These are phyloP conservation scores for Sporothrix schenckii DNA, from an alignment of 2,329 filamentous ascomycete species.

Conservation along the genomic window DNA sequence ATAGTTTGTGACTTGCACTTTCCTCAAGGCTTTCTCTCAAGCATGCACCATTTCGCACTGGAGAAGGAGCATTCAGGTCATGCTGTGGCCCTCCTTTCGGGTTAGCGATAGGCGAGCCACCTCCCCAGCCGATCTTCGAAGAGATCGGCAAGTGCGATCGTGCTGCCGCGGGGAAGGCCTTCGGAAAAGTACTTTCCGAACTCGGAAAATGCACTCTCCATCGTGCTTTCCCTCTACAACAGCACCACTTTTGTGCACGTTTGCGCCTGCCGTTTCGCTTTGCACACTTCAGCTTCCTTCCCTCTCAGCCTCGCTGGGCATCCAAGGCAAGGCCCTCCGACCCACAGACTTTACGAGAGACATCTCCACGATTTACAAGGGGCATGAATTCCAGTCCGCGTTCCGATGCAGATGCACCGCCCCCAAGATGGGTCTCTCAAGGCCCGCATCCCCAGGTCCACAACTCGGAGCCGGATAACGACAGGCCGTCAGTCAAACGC, in stretches of 20 bases:
- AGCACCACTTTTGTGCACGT: constrained; percentile 8
- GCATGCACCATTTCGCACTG: too few species aligned
- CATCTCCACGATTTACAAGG: not conserved
- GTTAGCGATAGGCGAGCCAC: not conserved
- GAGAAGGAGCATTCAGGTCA: too few species aligned
- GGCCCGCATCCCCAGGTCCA: not conserved
- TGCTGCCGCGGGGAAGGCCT: not conserved
- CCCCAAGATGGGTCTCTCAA: constrained; percentile 12
- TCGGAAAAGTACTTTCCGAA: constrained; percentile 20
- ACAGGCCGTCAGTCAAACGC: constrained; percentile 17
- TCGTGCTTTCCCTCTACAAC: not conserved
- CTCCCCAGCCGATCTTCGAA: not conserved
- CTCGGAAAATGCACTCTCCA: constrained; percentile 1
- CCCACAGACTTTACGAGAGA: not conserved
- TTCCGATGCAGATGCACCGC: not conserved
- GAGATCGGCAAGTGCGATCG: constrained; percentile 17
- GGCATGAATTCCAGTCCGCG: constrained; percentile 15
- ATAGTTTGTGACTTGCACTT: not conserved
- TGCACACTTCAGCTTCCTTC: not conserved
- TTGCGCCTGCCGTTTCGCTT: not conserved
- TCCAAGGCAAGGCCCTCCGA: not conserved
- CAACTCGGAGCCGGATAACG: not conserved
- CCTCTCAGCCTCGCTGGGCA: not conserved
- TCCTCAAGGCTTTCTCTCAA: not conserved
- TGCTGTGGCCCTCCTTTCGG: not conserved